phyloP scores from a whole-genome alignment of 2,329 filamentous ascomycete genomes.

The Drechslerella coelobrocha region DNA sequence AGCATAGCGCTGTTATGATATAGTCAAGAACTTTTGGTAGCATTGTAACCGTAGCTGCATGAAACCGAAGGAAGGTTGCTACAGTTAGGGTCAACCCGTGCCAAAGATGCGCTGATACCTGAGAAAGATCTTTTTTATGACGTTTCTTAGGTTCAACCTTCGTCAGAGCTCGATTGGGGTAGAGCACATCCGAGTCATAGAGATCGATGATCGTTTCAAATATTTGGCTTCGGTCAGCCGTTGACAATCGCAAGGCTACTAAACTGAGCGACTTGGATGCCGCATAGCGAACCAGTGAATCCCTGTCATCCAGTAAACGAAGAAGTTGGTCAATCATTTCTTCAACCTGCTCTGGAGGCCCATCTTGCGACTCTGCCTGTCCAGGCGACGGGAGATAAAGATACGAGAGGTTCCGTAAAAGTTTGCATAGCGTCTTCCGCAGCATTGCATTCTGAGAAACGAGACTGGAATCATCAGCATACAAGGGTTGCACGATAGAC shows the following conservation, averaged over 20 bases:
- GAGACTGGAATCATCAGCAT: conserved; percentile 29
- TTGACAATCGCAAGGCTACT: conserved; percentile 78
- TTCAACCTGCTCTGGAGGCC: conserved; percentile 64
- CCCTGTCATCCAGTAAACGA: conserved; percentile 79
- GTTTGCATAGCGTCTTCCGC: conserved; percentile 43
- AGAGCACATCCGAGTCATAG: conserved; percentile 69
- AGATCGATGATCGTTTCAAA: conserved; percentile 82
- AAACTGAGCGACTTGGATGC: conserved; percentile 92
- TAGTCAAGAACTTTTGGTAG: conserved; percentile 52
- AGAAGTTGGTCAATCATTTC: conserved; percentile 82
- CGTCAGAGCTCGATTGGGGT: conserved; percentile 53
- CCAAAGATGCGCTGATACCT: conserved; percentile 64
- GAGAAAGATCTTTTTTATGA: conserved; percentile 41
- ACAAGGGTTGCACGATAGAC: conserved; percentile 30
- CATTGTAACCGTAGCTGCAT: conserved; percentile 53
- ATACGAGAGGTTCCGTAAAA: conserved; percentile 39
- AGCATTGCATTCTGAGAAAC: conserved; percentile 43
- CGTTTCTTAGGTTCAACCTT: conserved; percentile 40
- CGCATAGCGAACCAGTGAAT: conserved; percentile 87
- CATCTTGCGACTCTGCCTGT: conserved; percentile 27
- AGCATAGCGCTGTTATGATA: conserved; percentile 74
- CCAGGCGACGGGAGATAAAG: conserved; percentile 38
- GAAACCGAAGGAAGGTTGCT: conserved; percentile 54
- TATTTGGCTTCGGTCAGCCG: conserved; percentile 82
- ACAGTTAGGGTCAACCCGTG: conserved; percentile 89